phyloP scores from a whole-genome alignment of 805 yeast species.

The Metschnikowia proteae region DNA sequence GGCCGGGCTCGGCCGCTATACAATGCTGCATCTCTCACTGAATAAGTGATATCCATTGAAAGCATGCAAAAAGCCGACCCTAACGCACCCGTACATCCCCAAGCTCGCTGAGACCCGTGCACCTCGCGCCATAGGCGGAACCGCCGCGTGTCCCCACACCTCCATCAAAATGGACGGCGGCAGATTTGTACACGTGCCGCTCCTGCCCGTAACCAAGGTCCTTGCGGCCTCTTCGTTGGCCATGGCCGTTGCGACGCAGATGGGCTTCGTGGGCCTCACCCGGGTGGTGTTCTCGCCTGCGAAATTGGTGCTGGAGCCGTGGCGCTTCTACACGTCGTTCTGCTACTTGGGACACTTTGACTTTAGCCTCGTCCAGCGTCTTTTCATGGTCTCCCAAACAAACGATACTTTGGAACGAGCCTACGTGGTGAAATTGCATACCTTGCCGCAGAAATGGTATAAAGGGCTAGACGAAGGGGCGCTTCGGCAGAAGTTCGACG shows the following conservation, averaged over 20 bases:
- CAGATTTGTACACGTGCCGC: conserved; percentile 9
- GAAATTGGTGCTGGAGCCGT: conserved; percentile 29
- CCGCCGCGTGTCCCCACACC: background rate
- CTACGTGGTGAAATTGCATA: conserved; percentile 16
- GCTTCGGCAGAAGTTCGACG: conserved; percentile 16
- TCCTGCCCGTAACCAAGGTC: conserved; percentile 20
- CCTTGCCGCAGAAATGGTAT: conserved; percentile 22
- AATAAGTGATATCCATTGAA: too few species aligned
- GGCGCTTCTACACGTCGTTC: conserved; percentile 37
- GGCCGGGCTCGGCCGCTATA: too few species aligned
- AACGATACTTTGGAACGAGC: conserved; percentile 24
- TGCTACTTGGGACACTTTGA: conserved; percentile 29
- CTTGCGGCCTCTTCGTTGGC: conserved; percentile 28
- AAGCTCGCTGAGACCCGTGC: background rate
- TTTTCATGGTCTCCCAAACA: conserved; percentile 20
- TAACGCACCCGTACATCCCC: too few species aligned
- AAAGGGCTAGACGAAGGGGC: conserved; percentile 18
- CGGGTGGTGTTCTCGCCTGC: conserved; percentile 27
- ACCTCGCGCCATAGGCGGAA: background rate
- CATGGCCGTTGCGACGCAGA: conserved; percentile 20
- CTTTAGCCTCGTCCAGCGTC: conserved; percentile 19
- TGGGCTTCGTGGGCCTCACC: conserved; percentile 18
- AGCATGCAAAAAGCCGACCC: too few species aligned
- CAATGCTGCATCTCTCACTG: too few species aligned
- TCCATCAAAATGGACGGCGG: conserved; percentile 9